These are phyloP conservation scores for Melampsora larici-populina DNA, from an alignment of 1,284 basidiomycete genomes.

Conservation along the genomic window DNA sequence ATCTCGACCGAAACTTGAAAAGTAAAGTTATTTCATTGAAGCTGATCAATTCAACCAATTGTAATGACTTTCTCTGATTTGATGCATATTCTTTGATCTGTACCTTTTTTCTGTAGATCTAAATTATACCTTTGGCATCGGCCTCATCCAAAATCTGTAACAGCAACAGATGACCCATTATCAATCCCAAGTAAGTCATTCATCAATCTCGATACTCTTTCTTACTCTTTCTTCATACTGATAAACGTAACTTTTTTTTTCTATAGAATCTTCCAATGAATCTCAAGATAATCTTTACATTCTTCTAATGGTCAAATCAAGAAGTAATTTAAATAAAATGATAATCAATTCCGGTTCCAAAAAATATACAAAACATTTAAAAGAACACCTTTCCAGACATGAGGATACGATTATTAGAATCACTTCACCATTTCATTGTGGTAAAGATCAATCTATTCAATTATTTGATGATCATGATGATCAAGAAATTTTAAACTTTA, in stretches of 20 bases:
- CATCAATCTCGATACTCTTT: no score
- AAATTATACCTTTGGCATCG: conserved; percentile 38
- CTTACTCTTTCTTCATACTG: no score
- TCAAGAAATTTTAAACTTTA: neutral
- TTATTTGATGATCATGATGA: conserved; percentile 8
- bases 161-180: conserved; percentile 2
- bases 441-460: conserved; percentile 4
- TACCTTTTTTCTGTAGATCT: conserved; percentile 3
- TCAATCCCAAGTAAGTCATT: conserved; percentile 12
- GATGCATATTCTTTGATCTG: no score
- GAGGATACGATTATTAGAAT: conserved; percentile 17
- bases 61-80: neutral
- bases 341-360: conserved; percentile 5
- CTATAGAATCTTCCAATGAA: conserved; percentile 1
- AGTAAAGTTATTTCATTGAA: neutral
- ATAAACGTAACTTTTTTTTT: neutral
- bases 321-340: neutral
- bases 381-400: neutral
- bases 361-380: neutral
- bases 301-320: neutral
- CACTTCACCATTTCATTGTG: conserved; percentile 10
- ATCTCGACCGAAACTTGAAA: conserved; percentile 7
- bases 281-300: conserved; percentile 33
- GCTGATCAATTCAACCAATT: neutral
- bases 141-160: conserved; percentile 20